Evolutionary conservation across 1,284 basidiomycete species (phyloP).

Genomic region (Leccinum variabile): DNA sequence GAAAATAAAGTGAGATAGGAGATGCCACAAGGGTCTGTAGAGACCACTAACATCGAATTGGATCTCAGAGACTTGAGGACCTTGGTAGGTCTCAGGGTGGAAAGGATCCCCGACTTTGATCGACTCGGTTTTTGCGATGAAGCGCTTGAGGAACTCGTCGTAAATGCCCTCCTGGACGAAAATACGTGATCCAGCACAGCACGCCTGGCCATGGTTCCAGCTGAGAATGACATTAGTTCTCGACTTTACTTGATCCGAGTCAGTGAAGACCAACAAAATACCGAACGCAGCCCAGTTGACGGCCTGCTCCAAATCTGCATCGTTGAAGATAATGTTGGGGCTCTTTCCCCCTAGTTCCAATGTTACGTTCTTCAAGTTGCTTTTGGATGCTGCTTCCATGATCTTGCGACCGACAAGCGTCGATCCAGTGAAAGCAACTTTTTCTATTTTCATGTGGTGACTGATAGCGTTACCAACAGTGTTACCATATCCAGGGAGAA

Average conservation of each 20-base stretch:
- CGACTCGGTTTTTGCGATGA: slow-evolving; percentile 57
- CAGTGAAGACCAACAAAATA: slow-evolving; percentile 54
- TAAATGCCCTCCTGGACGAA: slow-evolving; percentile 85
- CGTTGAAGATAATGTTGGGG: slow-evolving; percentile 75
- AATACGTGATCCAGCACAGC: slow-evolving; percentile 84
- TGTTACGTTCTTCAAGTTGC: slow-evolving; percentile 87
- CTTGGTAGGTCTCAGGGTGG: slow-evolving; percentile 67
- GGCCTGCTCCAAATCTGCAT: slow-evolving; percentile 76
- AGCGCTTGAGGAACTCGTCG: slow-evolving; percentile 69
- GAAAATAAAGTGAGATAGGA: slow-evolving; percentile 9
- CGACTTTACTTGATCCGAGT: neutral
- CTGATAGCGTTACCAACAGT: slow-evolving; percentile 65
- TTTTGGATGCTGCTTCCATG: slow-evolving; percentile 80
- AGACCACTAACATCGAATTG: slow-evolving; percentile 60
- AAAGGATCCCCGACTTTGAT: slow-evolving; percentile 85
- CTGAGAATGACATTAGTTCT: slow-evolving; percentile 46
- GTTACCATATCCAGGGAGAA: slow-evolving; percentile 64
- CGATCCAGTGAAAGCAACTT: slow-evolving; percentile 75
- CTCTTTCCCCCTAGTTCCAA: slow-evolving; percentile 94
- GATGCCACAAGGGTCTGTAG: slow-evolving; percentile 37
- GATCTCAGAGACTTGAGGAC: slow-evolving; percentile 81
- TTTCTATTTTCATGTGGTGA: slow-evolving; percentile 68
- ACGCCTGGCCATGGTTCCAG: slow-evolving; percentile 83
- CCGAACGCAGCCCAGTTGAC: slow-evolving; percentile 82
- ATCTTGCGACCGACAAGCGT: slow-evolving; percentile 85